Conservation (phyloP, 2,329 filamentous ascomycete species). For the Penicillium paneum region DNA sequence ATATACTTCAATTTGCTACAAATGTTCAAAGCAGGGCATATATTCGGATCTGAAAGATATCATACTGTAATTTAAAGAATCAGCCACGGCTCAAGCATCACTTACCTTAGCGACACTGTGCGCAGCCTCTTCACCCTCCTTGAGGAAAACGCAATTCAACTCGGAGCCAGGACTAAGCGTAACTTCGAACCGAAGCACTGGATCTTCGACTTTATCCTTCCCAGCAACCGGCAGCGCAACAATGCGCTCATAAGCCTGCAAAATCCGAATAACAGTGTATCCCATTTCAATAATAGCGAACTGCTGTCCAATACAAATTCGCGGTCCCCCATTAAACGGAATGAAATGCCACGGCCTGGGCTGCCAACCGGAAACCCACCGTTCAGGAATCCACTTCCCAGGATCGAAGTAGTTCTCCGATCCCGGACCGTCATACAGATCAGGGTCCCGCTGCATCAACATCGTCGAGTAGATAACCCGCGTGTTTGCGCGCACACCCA, state of each 20-base stretch:
- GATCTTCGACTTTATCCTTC: conserved; percentile 36
- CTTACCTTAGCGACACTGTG: neutral
- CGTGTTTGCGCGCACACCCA: conserved; percentile 49
- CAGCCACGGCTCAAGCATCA: neutral
- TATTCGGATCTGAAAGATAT: neutral
- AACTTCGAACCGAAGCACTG: conserved; percentile 37
- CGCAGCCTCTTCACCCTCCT: conserved; percentile 22
- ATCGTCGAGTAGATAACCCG: conserved; percentile 52
- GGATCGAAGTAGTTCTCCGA: conserved; percentile 41
- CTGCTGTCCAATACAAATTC: conserved; percentile 58
- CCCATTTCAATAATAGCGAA: conserved; percentile 60
- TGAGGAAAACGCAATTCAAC: conserved; percentile 41
- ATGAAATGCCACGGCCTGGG: conserved; percentile 55
- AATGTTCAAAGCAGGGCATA: neutral
- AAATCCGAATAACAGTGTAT: conserved; percentile 45
- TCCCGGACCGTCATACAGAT: conserved; percentile 47
- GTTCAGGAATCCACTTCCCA: conserved; percentile 48
- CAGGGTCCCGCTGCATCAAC: conserved; percentile 50
- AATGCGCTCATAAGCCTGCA: conserved; percentile 43
- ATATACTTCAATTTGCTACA: neutral
- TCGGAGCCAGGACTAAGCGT: conserved; percentile 39
- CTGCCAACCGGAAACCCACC: conserved; percentile 51
- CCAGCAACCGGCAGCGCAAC: conserved; percentile 32
- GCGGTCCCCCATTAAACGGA: conserved; percentile 53
- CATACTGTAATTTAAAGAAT: neutral